Percentiles rank a stretch among this genome's conserved stretches.
Evolutionary conservation across 176 grass and related monocot genomes (phyloP).

Genomic region (Aegilops umbellulata): DNA sequence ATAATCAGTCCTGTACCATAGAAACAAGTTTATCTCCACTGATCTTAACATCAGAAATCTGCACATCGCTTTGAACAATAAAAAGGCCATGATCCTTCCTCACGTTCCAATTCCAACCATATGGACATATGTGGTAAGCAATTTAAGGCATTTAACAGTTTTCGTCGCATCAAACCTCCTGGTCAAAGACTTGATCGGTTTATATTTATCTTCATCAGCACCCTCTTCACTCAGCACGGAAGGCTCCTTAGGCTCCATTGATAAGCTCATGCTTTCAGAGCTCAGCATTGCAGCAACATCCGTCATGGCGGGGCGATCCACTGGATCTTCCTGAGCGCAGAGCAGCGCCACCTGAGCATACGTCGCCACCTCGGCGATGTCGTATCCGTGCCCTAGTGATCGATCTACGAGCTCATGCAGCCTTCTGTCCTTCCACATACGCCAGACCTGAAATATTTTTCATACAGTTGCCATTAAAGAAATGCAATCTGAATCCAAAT

Average conservation of each 20-base stretch:
- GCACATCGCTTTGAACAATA: no score
- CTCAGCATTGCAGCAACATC: slow-evolving; percentile 34
- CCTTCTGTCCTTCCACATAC: slow-evolving; percentile 32
- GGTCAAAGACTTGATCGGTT: slow-evolving; percentile 28
- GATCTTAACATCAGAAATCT: no score
- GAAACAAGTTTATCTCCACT: no score
- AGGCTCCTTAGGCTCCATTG: slow-evolving; percentile 25
- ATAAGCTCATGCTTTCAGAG: slow-evolving; percentile 8
- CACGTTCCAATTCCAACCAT: not conserved
- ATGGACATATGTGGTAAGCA: no score
- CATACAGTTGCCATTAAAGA: no score
- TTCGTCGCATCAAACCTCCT: not conserved
- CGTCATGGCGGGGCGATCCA: slow-evolving; percentile 39
- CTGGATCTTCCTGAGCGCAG: slow-evolving; percentile 47
- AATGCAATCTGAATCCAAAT: not conserved
- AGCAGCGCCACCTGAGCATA: slow-evolving; percentile 39
- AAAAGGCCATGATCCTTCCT: not conserved
- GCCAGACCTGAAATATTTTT: slow-evolving; percentile 47
- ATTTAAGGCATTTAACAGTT: not conserved
- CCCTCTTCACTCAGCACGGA: not conserved
- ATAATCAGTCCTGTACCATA: no score
- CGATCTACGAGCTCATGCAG: slow-evolving; percentile 39
- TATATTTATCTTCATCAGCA: not conserved
- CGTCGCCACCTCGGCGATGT: not conserved
- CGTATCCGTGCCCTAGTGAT: not conserved